Percentiles rank a stretch among this genome's conserved stretches.
phyloP scores from a whole-genome alignment of 148 eudicot genomes.

The Bassia scoparia region DNA sequence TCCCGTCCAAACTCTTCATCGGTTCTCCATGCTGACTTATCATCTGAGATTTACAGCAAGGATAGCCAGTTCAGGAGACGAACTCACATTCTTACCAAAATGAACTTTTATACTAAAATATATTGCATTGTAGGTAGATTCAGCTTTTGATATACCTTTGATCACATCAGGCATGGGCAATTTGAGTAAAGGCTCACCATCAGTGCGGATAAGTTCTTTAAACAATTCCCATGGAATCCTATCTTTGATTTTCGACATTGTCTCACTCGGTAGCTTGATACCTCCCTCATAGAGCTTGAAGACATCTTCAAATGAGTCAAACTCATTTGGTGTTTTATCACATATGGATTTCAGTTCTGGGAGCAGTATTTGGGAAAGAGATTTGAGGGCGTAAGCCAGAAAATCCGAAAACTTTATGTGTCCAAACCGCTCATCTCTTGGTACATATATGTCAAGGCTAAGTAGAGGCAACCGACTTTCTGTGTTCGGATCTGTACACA shows the following conservation, averaged over 20 bases:
- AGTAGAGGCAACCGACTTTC: conserved; percentile 63
- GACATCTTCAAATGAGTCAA: conserved; percentile 67
- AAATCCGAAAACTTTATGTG: conserved; percentile 76
- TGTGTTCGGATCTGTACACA: conserved; percentile 51
- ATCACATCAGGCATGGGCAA: conserved; percentile 76
- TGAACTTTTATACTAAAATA: too few species aligned
- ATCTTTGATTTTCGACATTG: conserved; percentile 38
- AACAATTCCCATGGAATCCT: conserved; percentile 68
- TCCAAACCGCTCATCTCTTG: conserved; percentile 74
- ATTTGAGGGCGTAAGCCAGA: conserved; percentile 62
- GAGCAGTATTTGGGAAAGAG: conserved; percentile 52
- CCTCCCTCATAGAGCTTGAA: conserved; percentile 57
- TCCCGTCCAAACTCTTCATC: conserved; percentile 92
- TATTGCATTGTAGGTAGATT: background rate
- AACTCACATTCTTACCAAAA: too few species aligned
- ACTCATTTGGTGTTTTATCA: conserved; percentile 67
- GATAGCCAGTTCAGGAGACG: background rate
- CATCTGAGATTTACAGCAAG: conserved; percentile 35
- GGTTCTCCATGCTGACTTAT: conserved; percentile 84
- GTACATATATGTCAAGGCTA: conserved; percentile 75
- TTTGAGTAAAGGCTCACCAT: conserved; percentile 59
- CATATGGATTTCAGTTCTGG: conserved; percentile 55
- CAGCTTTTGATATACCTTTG: conserved; percentile 42
- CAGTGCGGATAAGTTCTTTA: conserved; percentile 58
- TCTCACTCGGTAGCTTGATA: conserved; percentile 40